A percentile compares a stretch with the other conserved stretches of the same genome.
phyloP scores from a whole-genome alignment of 352 stramenopile genomes.

The Phytophthora foliorum region DNA sequence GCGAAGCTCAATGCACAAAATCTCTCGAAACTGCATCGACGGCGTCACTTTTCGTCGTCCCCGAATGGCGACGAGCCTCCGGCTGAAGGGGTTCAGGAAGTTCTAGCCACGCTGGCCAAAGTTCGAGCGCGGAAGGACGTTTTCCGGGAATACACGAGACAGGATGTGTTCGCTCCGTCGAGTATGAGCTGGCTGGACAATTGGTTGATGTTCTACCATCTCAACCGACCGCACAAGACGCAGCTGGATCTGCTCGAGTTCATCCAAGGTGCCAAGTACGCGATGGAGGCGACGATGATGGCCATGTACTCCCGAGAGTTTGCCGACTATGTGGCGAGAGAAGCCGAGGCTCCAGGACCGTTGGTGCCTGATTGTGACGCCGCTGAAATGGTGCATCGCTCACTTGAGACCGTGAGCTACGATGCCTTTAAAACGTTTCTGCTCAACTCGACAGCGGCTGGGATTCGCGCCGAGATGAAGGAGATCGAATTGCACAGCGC shows the following conservation, averaged over 20 bases:
- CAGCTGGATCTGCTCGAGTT: conserved; percentile 43
- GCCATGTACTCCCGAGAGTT: conserved; percentile 48
- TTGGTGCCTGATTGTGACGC: conserved; percentile 33
- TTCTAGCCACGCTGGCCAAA: conserved; percentile 29
- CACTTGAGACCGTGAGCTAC: conserved; percentile 37
- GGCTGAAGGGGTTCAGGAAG: conserved; percentile 25
- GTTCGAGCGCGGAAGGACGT: conserved; percentile 22
- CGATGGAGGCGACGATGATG: conserved; percentile 32
- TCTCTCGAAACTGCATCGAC: background rate
- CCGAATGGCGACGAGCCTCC: background rate
- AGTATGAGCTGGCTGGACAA: conserved; percentile 29
- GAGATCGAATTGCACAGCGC: conserved; percentile 37
- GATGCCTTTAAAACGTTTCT: conserved; percentile 37
- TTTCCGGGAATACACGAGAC: conserved; percentile 26
- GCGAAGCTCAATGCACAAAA: too few species aligned
- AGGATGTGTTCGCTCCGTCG: conserved; percentile 30
- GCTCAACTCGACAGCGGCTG: conserved; percentile 11
- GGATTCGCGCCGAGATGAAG: conserved; percentile 29
- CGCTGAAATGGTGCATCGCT: conserved; percentile 30
- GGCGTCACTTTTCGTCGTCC: conserved; percentile 10
- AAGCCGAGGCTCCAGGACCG: conserved; percentile 14
- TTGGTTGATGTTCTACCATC: conserved; percentile 44
- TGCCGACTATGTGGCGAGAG: conserved; percentile 25
- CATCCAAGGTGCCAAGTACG: conserved; percentile 38
- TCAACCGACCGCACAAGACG: conserved; percentile 38